phyloP scores from a whole-genome alignment of 23 red algal species.

The Rhodosorus marinus region DNA sequence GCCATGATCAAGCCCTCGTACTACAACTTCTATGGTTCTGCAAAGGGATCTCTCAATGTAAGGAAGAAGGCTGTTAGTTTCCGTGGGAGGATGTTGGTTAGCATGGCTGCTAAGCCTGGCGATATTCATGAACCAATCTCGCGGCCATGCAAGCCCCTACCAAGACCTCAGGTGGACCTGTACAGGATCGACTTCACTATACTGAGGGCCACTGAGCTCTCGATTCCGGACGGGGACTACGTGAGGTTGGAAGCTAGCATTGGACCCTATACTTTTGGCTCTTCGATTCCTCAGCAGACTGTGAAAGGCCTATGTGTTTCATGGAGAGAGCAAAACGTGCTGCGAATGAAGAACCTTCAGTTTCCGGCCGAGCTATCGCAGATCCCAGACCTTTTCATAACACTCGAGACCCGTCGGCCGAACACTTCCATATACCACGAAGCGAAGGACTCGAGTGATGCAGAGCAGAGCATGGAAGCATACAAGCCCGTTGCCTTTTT shows the following conservation, averaged over 20 bases:
- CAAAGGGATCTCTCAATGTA: slow-evolving; percentile 25
- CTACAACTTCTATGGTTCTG: slow-evolving; percentile 83
- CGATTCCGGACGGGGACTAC: background rate
- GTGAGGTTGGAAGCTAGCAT: background rate
- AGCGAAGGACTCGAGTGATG: background rate
- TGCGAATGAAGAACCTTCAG: slow-evolving; percentile 3
- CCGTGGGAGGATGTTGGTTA: slow-evolving; percentile 48
- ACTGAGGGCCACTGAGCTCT: slow-evolving; percentile 34
- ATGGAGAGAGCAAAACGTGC: background rate
- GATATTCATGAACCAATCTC: slow-evolving; percentile 18
- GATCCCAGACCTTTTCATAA: slow-evolving; percentile 62
- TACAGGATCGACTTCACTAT: slow-evolving; percentile 43
- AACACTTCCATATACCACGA: background rate
- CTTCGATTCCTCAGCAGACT: background rate
- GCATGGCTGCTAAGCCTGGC: slow-evolving; percentile 49
- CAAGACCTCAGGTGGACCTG: slow-evolving; percentile 39
- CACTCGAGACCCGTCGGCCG: slow-evolving; percentile 4
- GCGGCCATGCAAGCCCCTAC: slow-evolving; percentile 30
- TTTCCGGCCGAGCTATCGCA: slow-evolving; percentile 66
- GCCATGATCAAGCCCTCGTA: slow-evolving; percentile 59
- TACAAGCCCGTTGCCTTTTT: slow-evolving; percentile 16
- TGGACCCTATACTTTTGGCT: background rate
- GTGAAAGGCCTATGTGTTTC: background rate
- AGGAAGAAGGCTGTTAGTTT: slow-evolving; percentile 62
- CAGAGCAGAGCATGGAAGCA: background rate